Percentiles rank a stretch among this genome's conserved stretches.
Conservation (phyloP, 768 basidiomycete species). For the Lactifluus pinguis region DNA sequence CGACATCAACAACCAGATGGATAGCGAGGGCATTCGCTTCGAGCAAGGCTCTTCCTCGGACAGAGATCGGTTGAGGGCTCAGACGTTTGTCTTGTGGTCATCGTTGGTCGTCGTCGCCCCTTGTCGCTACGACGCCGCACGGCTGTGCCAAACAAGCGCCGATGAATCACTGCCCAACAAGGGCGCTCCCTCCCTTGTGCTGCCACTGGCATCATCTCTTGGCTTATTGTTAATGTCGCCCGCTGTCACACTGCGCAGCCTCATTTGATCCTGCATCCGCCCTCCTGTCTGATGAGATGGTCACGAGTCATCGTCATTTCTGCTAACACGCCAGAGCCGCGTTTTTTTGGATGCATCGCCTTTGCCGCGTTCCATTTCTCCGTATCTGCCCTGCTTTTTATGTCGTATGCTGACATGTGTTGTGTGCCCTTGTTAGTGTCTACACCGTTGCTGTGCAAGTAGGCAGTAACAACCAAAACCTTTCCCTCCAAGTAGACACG, state of each 20-base stretch:
- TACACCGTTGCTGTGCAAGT: slow-evolving; percentile 56
- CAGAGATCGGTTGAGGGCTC: no score
- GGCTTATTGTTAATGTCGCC: not conserved
- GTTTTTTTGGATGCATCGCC: not conserved
- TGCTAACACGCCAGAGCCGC: no score
- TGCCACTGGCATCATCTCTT: not conserved
- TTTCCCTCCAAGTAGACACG: slow-evolving; percentile 68
- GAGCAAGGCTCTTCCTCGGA: no score
- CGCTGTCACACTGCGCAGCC: not conserved
- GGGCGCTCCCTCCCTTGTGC: not conserved
- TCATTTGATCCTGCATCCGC: no score
- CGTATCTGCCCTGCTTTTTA: not conserved
- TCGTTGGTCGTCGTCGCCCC: not conserved
- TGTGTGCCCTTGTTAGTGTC: slow-evolving; percentile 32
- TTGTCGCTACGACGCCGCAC: no score
- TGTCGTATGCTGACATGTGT: not conserved
- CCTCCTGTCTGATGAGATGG: not conserved
- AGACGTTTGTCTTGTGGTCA: no score
- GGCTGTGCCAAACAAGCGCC: not conserved
- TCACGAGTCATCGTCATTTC: not conserved
- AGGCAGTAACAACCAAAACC: slow-evolving; percentile 39
- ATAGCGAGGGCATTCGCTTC: no score
- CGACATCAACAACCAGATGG: no score
- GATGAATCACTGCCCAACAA: not conserved
- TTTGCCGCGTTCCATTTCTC: not conserved